Evolutionary conservation across 345 rosid genomes (phyloP).

Genomic region (Gynandropsis gynandra): DNA sequence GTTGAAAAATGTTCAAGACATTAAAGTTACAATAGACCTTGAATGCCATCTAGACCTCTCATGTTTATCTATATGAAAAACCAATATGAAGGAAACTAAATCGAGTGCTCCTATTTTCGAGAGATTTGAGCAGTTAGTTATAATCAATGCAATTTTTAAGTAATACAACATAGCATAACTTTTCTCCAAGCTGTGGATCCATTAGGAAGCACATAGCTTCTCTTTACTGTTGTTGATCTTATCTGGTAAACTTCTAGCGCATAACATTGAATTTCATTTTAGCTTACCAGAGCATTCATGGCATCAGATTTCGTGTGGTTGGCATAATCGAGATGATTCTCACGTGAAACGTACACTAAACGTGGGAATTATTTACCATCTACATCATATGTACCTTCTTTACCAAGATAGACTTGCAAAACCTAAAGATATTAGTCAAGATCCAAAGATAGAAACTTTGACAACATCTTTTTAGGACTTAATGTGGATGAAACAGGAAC

Average conservation of each 20-base stretch:
- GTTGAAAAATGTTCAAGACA: not conserved
- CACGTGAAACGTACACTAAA: conserved; percentile 92
- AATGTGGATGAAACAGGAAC: conserved; percentile 22
- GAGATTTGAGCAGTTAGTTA: too few species aligned
- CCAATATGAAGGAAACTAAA: not conserved
- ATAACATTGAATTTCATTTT: not conserved
- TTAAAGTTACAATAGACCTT: conserved; percentile 69
- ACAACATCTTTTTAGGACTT: not conserved
- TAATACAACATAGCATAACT: conserved; percentile 92
- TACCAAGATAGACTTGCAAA: conserved; percentile 83
- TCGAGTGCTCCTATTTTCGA: not conserved
- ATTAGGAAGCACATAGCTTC: conserved; percentile 97
- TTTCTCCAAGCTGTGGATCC: conserved; percentile 96
- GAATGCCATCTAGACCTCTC: conserved; percentile 87
- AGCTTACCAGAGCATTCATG: conserved; percentile 82
- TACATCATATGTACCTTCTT: conserved; percentile 81
- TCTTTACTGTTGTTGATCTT: conserved; percentile 67
- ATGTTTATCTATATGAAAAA: conserved; percentile 57
- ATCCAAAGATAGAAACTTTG: conserved; percentile 1
- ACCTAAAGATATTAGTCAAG: conserved; percentile 1
- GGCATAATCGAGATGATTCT: conserved; percentile 82
- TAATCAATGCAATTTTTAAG: too few species aligned
- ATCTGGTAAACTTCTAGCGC: too few species aligned
- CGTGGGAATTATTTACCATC: conserved; percentile 88
- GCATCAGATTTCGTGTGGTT: conserved; percentile 99